phyloP scores from a whole-genome alignment of 1,284 basidiomycete species.

The Blastosporella zonata region DNA sequence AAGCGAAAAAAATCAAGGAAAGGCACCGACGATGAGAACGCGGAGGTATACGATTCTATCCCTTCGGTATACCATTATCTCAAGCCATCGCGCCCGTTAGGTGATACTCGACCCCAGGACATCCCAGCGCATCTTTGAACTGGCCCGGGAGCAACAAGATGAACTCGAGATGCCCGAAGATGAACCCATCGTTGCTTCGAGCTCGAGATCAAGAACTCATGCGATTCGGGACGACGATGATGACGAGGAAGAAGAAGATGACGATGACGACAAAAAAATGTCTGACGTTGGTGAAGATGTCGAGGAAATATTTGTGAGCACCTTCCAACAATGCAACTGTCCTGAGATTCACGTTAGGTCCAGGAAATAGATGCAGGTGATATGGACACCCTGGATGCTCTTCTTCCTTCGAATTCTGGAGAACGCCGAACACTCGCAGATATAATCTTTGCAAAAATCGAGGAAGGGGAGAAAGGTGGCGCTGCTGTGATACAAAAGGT shows the following conservation, averaged over 20 bases:
- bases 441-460: slow-evolving; percentile 92
- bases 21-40: slow-evolving; percentile 41
- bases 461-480: slow-evolving; percentile 51
- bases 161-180: slow-evolving; percentile 68
- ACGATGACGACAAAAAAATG: no score
- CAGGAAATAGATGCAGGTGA: slow-evolving; percentile 91
- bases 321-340: slow-evolving; percentile 1
- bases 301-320: slow-evolving; percentile 59
- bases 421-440: slow-evolving; percentile 89
- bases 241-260: slow-evolving; percentile 51
- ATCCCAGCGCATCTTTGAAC: slow-evolving; percentile 87
- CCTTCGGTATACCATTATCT: slow-evolving; percentile 11
- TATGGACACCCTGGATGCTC: slow-evolving; percentile 78
- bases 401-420: slow-evolving; percentile 69
- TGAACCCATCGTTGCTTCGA: slow-evolving; percentile 34
- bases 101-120: slow-evolving; percentile 81
- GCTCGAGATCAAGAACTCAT: slow-evolving; percentile 32
- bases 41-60: slow-evolving; percentile 44
- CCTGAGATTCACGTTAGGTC: slow-evolving; percentile 11
- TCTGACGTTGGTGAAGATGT: slow-evolving; percentile 42
- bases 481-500: slow-evolving; percentile 55
- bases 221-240: slow-evolving; percentile 40
- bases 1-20: slow-evolving; percentile 64
- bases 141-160: slow-evolving; percentile 92
- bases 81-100: slow-evolving; percentile 36